Percentiles rank a stretch among this genome's conserved stretches.
These are phyloP conservation scores for Sphaerulina musiva DNA, from an alignment of 2,329 filamentous ascomycete species.

Conservation along the genomic window DNA sequence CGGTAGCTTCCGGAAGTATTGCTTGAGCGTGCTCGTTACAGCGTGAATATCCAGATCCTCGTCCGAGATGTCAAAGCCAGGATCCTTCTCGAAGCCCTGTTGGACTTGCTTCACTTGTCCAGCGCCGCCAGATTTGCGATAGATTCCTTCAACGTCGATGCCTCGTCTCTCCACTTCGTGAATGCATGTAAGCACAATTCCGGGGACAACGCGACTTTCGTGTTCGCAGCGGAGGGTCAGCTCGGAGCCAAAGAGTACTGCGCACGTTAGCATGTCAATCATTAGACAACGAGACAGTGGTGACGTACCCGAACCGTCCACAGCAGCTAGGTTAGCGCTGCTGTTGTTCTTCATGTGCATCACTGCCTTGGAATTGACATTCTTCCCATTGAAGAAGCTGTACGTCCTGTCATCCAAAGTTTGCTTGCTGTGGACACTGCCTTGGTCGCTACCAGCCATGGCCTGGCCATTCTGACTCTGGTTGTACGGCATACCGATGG, in stretches of 20 bases:
- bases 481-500: constrained; percentile 32
- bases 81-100: constrained; percentile 77
- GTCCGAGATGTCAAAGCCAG: constrained; percentile 82
- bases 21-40: constrained; percentile 90
- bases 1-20: constrained; percentile 92
- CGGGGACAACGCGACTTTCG: constrained; percentile 82
- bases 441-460: constrained; percentile 29
- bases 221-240: constrained; percentile 77
- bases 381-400: constrained; percentile 36
- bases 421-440: constrained; percentile 23
- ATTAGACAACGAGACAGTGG: neutral
- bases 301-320: constrained; percentile 31
- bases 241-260: constrained; percentile 79
- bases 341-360: constrained; percentile 41
- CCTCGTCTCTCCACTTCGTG: constrained; percentile 92
- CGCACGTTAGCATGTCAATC: constrained; percentile 19
- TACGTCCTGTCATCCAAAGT: constrained; percentile 26
- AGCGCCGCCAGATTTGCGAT: constrained; percentile 91
- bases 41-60: constrained; percentile 91
- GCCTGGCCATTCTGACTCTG: constrained; percentile 26
- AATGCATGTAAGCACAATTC: constrained; percentile 86
- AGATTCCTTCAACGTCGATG: constrained; percentile 97
- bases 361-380: constrained; percentile 28
- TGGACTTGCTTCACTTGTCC: constrained; percentile 86
- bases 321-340: constrained; percentile 38